A percentile compares a stretch with the other conserved stretches of the same genome.
Conservation (phyloP, 2,329 filamentous ascomycete genomes). For the Chrysoporthe cubensis region DNA sequence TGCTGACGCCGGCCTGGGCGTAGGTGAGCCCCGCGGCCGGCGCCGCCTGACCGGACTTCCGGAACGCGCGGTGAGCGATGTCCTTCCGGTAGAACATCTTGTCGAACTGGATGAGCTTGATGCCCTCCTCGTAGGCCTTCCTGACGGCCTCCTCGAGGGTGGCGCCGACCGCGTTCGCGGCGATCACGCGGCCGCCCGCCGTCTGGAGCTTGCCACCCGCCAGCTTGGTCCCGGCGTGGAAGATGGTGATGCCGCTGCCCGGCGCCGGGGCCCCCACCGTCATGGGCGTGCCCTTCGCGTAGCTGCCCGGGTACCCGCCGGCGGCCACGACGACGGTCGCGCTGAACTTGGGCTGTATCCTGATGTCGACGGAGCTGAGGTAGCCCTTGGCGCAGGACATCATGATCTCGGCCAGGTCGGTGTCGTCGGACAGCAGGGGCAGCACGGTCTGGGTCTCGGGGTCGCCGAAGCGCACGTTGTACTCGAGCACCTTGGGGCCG, state of each 20-base stretch:
- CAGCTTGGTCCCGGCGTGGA: conserved; percentile 87
- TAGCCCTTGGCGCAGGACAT: conserved; percentile 78
- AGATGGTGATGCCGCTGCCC: conserved; percentile 69
- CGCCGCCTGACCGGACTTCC: conserved; percentile 39
- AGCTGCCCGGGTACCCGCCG: conserved; percentile 85
- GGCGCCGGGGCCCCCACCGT: conserved; percentile 49
- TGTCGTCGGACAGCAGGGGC: conserved; percentile 74
- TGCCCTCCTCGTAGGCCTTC: conserved; percentile 78
- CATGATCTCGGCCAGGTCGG: conserved; percentile 88
- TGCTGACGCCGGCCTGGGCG: conserved; percentile 89
- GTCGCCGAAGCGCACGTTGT: conserved; percentile 92
- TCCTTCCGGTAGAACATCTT: conserved; percentile 92
- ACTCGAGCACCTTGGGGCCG: conserved; percentile 85
- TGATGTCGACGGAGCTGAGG: conserved; percentile 71
- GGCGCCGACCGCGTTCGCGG: conserved; percentile 75
- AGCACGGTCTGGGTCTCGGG: conserved; percentile 89
- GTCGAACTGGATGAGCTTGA: conserved; percentile 79
- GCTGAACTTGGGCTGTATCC: conserved; percentile 71
- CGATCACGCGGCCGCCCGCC: conserved; percentile 88
- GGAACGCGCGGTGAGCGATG: conserved; percentile 80
- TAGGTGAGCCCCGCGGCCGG: conserved; percentile 70
- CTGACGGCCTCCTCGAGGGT: conserved; percentile 82
- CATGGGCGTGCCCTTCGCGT: conserved; percentile 75
- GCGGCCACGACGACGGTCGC: conserved; percentile 94
- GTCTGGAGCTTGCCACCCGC: conserved; percentile 69